Conservation (phyloP, 176 grass and related monocot genomes). For the Poa annua region DNA sequence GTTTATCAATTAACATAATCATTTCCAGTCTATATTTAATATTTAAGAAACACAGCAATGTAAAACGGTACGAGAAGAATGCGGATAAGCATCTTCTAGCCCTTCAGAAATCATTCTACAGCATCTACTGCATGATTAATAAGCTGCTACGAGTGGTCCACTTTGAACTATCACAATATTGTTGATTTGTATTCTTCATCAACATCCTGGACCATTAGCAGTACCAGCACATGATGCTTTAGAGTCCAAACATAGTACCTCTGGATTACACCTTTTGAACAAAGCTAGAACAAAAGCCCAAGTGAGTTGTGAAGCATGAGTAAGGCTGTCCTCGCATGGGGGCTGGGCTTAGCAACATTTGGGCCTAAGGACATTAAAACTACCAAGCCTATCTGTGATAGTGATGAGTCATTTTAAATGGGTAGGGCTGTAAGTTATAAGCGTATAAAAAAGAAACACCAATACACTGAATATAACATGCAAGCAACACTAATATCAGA, state of each 20-base stretch:
- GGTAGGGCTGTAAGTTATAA: background rate
- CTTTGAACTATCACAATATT: background rate
- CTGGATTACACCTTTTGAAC: background rate
- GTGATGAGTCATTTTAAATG: background rate
- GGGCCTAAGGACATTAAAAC: background rate
- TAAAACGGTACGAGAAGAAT: too few relatives aligned
- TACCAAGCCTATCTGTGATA: background rate
- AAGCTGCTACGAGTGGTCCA: background rate
- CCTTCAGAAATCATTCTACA: background rate
- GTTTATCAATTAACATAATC: background rate
- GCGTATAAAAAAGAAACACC: background rate
- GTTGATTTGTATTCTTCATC: background rate
- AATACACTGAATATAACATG: background rate
- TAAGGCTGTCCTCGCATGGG: background rate
- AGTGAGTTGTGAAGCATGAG: background rate
- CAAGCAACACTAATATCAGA: slow-evolving; percentile 5
- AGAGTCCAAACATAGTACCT: background rate
- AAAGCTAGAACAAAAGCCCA: background rate
- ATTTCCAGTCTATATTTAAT: background rate
- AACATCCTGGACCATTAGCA: background rate
- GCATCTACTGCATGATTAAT: background rate
- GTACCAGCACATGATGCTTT: background rate
- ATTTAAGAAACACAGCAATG: too few relatives aligned
- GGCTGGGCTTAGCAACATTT: background rate
- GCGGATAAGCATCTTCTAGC: background rate